Percentiles rank a stretch among this genome's conserved stretches.
Conservation (phyloP, 1,284 basidiomycete genomes). For the Marasmius sp. region DNA sequence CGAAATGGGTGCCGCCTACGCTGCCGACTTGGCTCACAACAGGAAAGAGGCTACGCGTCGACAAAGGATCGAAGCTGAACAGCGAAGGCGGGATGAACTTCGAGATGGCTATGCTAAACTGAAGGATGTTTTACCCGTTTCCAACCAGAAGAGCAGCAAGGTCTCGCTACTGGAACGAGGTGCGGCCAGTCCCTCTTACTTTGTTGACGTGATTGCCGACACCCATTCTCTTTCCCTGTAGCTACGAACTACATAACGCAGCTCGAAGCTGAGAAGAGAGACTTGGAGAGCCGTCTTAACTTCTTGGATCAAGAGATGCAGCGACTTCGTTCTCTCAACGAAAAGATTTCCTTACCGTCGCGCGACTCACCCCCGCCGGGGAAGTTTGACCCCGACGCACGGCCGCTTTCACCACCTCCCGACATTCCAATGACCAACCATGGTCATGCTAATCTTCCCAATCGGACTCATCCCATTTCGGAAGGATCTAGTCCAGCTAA, state of each 20-base stretch:
- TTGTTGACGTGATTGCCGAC: constrained; percentile 6
- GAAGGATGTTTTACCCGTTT: constrained; percentile 81
- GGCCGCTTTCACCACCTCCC: constrained; percentile 65
- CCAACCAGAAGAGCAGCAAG: constrained; percentile 88
- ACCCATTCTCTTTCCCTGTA: constrained; percentile 25
- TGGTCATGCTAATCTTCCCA: constrained; percentile 47
- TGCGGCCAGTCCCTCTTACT: constrained; percentile 33
- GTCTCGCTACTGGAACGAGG: constrained; percentile 85
- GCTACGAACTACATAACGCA: constrained; percentile 73
- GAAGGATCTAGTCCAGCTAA: constrained; percentile 65
- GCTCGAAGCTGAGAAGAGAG: constrained; percentile 68
- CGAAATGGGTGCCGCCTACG: constrained; percentile 63
- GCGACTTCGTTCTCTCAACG: constrained; percentile 69
- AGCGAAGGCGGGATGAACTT: constrained; percentile 82
- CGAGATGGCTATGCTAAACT: constrained; percentile 85
- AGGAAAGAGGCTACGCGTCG: constrained; percentile 80
- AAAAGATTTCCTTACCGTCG: constrained; percentile 71
- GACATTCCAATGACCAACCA: constrained; percentile 39
- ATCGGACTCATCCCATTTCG: constrained; percentile 55
- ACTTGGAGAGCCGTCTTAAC: constrained; percentile 63
- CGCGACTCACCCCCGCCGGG: constrained; percentile 55
- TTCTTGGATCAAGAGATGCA: constrained; percentile 65
- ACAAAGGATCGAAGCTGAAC: constrained; percentile 84
- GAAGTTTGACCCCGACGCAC: constrained; percentile 42
- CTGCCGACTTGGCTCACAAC: constrained; percentile 70